Conservation (phyloP, 306 rosid genomes). For the Castanea sativa region DNA sequence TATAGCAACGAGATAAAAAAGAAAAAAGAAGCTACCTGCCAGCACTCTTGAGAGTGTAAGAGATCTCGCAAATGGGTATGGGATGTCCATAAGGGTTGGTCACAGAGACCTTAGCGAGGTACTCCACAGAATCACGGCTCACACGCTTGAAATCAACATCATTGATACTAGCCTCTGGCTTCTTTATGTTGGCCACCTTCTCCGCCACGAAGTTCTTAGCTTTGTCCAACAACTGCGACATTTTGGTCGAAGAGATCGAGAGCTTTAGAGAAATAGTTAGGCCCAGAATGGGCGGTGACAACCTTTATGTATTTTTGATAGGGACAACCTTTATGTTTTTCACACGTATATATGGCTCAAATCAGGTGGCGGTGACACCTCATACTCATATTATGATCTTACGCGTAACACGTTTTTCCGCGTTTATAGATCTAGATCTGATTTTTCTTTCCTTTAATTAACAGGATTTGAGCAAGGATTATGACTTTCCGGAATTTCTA, state of each 20-base stretch:
- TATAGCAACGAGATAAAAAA: background rate
- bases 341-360: no score
- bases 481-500: no score
- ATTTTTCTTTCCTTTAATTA: no score
- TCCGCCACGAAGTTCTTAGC: slow-evolving; percentile 56
- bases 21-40: slow-evolving; percentile 18
- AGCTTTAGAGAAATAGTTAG: background rate
- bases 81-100: slow-evolving; percentile 51
- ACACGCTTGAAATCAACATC: slow-evolving; percentile 67
- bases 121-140: slow-evolving; percentile 48
- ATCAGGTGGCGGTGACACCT: no score
- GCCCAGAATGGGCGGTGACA: background rate
- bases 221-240: slow-evolving; percentile 56
- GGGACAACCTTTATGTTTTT: no score
- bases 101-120: slow-evolving; percentile 57
- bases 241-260: slow-evolving; percentile 8
- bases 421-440: background rate
- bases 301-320: no score
- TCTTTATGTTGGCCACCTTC: slow-evolving; percentile 42
- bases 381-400: no score
- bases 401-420: slow-evolving; percentile 13
- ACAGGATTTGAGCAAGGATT: no score
- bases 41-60: slow-evolving; percentile 69
- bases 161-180: slow-evolving; percentile 66
- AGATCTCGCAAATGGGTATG: slow-evolving; percentile 66